Evolutionary conservation across 208 protist genomes (phyloP).

Genomic region (Acanthamoeba healyi): DNA sequence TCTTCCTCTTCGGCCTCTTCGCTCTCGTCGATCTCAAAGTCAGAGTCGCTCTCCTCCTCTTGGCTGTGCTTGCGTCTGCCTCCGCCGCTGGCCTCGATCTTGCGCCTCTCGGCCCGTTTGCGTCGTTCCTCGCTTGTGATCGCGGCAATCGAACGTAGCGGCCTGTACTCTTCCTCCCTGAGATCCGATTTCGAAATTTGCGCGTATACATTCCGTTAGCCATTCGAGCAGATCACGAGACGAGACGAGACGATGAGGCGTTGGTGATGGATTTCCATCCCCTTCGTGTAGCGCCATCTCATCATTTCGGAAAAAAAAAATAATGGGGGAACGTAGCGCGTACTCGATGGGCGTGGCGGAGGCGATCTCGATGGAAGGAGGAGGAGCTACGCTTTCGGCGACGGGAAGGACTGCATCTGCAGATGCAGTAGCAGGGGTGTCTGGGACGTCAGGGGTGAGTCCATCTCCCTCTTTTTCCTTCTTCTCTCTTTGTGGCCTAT

Average conservation of each 20-base stretch:
- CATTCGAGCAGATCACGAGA: too few species aligned
- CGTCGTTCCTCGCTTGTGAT: neutral
- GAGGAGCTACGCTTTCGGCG: neutral
- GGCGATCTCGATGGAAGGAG: too few species aligned
- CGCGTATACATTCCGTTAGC: too few species aligned
- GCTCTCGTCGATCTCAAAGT: neutral
- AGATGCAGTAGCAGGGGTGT: too few species aligned
- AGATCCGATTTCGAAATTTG: too few species aligned
- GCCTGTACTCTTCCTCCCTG: slow-evolving; percentile 23
- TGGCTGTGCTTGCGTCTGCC: neutral
- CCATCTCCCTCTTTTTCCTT: slow-evolving; percentile 9
- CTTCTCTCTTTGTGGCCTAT: slow-evolving; percentile 61
- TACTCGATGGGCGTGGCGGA: neutral
- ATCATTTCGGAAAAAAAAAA: too few species aligned
- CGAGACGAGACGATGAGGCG: too few species aligned
- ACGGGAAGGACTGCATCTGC: too few species aligned
- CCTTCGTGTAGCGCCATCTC: neutral
- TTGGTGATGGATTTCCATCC: too few species aligned
- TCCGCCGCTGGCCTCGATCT: neutral
- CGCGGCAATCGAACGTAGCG: slow-evolving; percentile 8
- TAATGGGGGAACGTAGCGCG: neutral
- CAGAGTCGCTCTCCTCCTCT: slow-evolving; percentile 9
- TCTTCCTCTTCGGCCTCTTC: neutral
- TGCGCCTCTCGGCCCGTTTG: neutral
- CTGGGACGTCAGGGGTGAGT: neutral